Base-by-base conservation (phyloP, 1,139 yeast genomes). In the Diutina ranongensis region DNA sequence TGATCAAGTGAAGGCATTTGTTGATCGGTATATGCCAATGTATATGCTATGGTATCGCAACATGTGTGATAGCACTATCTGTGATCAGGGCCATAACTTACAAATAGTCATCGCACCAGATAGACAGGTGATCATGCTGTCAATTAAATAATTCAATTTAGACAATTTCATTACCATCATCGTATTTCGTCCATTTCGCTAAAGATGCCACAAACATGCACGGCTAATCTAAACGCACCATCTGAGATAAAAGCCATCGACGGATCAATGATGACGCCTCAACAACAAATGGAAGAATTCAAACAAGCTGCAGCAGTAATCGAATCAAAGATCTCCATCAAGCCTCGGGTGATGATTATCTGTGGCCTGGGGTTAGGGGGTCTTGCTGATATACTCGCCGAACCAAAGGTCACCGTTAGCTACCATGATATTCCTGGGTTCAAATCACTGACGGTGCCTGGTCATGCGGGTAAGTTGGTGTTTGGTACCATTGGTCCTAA, bases 291-390 rank as follows among this genome's bases (percentile, higher is more conserved):
- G 40, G 44, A 48, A 4, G 52, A 56, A 35, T 52, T 64, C 42
- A 52, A 50, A 21, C 51, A 52, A 18, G 67, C 67, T 15, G 45
- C 57, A 2, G 41, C 49, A 8, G 53, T 48, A 18, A 53, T 62
- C 36, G 50, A 28, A 47, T 46, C 25, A 46, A 45, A 16, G 51
- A 59, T 42, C 38, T 2, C 27, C 48, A 12, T 44, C 35, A 48
- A 56, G 27, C 92, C 94, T 1, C 67, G 78, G 49, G 82, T 78
- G 1, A 75, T 89, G 55, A 83, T 92, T 52, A 83, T 92, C 46
- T 89, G 97, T 65, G 97, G 98, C 4, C 86, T 97, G 3, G 97
- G 97, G 0, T 70, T 92, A 15, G 95, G 96, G 9, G 95, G 95
- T 0, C 81, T 92, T 46, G 83, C 92, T 1, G 67, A 76, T 46